Conservation (phyloP, 23 red algal species). For the Gracilaria gracilis region DNA sequence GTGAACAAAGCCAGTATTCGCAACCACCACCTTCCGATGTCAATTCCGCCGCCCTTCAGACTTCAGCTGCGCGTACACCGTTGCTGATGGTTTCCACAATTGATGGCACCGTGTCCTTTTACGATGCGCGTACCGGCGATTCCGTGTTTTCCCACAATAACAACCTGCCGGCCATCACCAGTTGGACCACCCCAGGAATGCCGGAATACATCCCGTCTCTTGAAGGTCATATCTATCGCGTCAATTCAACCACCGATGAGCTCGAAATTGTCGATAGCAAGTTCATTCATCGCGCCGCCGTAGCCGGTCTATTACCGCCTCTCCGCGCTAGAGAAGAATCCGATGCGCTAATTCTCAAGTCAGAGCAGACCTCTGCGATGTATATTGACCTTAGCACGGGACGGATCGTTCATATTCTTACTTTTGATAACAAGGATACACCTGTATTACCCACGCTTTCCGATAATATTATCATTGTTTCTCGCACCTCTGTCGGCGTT, state of each 20-base stretch:
- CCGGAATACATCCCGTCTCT: constrained; percentile 66
- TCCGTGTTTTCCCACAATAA: constrained; percentile 34
- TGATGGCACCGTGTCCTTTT: constrained; percentile 61
- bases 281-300: constrained; percentile 30
- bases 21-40: background rate
- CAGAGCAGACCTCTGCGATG: constrained; percentile 30
- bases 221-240: constrained; percentile 65
- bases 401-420: constrained; percentile 32
- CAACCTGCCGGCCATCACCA: constrained; percentile 46
- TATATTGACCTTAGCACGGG: constrained; percentile 69
- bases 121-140: constrained; percentile 57
- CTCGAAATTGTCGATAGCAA: constrained; percentile 48
- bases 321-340: constrained; percentile 13
- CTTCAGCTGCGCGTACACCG: constrained; percentile 12
- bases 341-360: constrained; percentile 49
- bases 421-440: constrained; percentile 23
- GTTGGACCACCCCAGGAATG: constrained; percentile 67
- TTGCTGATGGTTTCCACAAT: constrained; percentile 62
- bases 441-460: constrained; percentile 43
- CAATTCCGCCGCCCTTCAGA: constrained; percentile 17
- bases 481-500: constrained; percentile 63
- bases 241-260: constrained; percentile 50
- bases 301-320: background rate
- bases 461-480: constrained; percentile 59
- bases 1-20: background rate